These are phyloP conservation scores for Pelargonium australe DNA, from an alignment of 441 rosid species.

Conservation along the genomic window DNA sequence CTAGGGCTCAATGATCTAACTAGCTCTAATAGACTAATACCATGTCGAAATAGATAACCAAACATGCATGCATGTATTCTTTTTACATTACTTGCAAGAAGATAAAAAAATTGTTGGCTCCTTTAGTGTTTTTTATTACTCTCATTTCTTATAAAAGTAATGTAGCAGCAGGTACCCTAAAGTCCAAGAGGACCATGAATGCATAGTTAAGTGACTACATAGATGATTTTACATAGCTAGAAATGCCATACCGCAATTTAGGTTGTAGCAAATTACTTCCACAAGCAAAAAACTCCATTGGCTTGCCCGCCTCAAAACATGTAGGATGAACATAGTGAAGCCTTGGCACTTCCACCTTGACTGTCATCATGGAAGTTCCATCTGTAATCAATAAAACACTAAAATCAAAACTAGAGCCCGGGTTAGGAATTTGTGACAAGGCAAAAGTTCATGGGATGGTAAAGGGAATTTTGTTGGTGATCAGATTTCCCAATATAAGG, in stretches of 20 bases:
- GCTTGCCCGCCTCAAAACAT: constrained; percentile 91
- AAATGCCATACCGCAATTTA: constrained; percentile 58
- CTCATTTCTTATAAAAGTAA: background rate
- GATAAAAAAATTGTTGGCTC: too few relatives aligned
- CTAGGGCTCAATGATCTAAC: too few relatives aligned
- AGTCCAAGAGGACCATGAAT: background rate
- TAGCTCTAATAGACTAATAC: too few relatives aligned
- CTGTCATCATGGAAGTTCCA: constrained; percentile 56
- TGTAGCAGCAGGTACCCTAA: background rate
- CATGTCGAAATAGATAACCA: too few relatives aligned
- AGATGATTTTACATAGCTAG: background rate
- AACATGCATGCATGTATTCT: too few relatives aligned
- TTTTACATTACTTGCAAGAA: too few relatives aligned
- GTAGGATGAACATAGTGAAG: constrained; percentile 82
- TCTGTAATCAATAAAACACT: constrained; percentile 32
- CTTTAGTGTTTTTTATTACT: background rate
- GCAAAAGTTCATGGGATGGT: too few relatives aligned
- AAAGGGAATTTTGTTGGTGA: too few relatives aligned
- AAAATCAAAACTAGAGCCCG: background rate
- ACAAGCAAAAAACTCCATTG: constrained; percentile 77
- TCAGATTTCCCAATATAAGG: background rate
- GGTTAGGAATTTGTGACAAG: too few relatives aligned
- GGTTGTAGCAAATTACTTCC: constrained; percentile 74
- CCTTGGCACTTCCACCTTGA: constrained; percentile 51
- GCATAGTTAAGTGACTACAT: background rate